Evolutionary conservation across 1,139 yeast genomes (phyloP).

Genomic region (Suhomyces choctaworum): DNA sequence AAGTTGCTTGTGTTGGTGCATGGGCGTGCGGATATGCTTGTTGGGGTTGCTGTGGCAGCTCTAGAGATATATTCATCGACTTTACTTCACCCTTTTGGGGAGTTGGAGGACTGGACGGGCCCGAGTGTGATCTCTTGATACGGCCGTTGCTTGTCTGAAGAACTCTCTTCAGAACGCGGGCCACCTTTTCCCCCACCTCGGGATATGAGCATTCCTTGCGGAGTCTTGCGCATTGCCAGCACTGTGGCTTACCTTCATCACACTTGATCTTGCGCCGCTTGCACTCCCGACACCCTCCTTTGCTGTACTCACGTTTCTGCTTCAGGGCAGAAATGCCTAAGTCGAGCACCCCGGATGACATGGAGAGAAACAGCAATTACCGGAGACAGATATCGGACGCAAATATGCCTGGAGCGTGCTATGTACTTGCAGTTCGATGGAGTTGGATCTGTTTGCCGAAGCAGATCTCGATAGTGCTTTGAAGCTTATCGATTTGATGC

Average conservation of each 20-base stretch:
- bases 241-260: constrained; percentile 26
- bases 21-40: too few relatives aligned
- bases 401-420: too few relatives aligned
- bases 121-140: background rate
- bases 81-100: too few relatives aligned
- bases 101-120: background rate
- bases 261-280: constrained; percentile 30
- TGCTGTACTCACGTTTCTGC: constrained; percentile 23
- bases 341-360: constrained; percentile 19
- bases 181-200: constrained; percentile 19
- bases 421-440: too few relatives aligned
- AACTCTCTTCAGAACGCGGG: constrained; percentile 16
- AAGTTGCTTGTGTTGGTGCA: too few relatives aligned
- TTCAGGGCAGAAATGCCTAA: constrained; percentile 14
- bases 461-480: too few relatives aligned
- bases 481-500: too few relatives aligned
- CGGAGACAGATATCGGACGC: too few relatives aligned
- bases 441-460: too few relatives aligned
- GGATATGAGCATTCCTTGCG: constrained; percentile 26
- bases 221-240: constrained; percentile 29
- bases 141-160: constrained; percentile 3
- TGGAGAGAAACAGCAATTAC: too few relatives aligned
- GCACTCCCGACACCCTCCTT: constrained; percentile 31
- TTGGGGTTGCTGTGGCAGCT: too few relatives aligned
- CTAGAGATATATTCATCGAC: too few relatives aligned